Percentiles rank a stretch among this genome's conserved stretches.
These are phyloP conservation scores for Phytophthora palmivora DNA, from an alignment of 352 stramenopile species.

Conservation along the genomic window DNA sequence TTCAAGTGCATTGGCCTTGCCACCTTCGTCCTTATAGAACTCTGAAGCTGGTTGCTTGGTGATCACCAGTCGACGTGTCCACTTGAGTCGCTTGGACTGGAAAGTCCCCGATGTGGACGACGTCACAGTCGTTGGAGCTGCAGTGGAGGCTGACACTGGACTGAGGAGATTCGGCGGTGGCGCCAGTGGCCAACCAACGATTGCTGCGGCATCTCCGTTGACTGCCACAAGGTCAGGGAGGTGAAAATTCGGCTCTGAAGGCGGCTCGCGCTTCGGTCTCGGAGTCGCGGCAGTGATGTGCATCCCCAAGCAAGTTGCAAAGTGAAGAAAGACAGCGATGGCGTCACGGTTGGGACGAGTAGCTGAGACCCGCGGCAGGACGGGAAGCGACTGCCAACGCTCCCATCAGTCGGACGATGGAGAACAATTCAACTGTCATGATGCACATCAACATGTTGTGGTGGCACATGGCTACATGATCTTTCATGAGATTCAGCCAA, in stretches of 20 bases:
- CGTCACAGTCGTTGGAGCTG: conserved; percentile 4
- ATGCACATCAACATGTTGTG: conserved; percentile 16
- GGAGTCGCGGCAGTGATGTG: conserved; percentile 37
- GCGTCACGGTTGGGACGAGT: conserved; percentile 41
- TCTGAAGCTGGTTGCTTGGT: conserved; percentile 86
- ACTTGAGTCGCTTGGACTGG: conserved; percentile 50
- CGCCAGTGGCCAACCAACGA: conserved; percentile 28
- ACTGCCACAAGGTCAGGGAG: conserved; percentile 24
- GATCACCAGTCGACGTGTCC: conserved; percentile 81
- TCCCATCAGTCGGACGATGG: conserved; percentile 35
- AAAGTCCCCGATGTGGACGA: conserved; percentile 9
- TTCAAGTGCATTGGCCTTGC: conserved; percentile 82
- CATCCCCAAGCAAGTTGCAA: conserved; percentile 43
- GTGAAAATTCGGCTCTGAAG: conserved; percentile 30
- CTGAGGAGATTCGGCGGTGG: conserved; percentile 33
- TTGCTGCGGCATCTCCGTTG: conserved; percentile 10
- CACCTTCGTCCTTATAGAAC: conserved; percentile 92
- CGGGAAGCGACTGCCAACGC: conserved; percentile 43
- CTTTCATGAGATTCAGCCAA: conserved; percentile 37
- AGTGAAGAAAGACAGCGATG: conserved; percentile 32
- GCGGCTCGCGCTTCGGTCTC: conserved; percentile 24
- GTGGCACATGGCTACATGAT: no score
- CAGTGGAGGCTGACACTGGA: conserved; percentile 16
- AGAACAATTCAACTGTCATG: conserved; percentile 17
- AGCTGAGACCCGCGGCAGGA: conserved; percentile 35